Evolutionary conservation across 129 eudicot genomes (phyloP), one percentile per base, ranked within the genome.

Genomic region (Flaveria brownii): DNA sequence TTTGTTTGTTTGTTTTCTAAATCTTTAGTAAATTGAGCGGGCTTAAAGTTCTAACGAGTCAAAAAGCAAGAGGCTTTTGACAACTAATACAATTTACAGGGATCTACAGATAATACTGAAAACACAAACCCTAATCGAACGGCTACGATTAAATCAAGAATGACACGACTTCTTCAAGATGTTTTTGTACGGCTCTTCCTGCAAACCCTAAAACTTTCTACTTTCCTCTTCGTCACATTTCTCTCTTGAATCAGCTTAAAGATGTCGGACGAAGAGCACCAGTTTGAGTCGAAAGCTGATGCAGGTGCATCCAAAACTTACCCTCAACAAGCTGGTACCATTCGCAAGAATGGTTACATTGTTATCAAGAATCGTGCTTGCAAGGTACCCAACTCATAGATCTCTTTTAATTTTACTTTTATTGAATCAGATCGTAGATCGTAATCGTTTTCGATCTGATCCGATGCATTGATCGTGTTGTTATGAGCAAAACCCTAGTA

Each of bases 311-410:
- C 86, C 15, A 82, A 85, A 62, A 85, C 89, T 10, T 82, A 52
- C 59, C 89, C 89, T 12, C 89, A 85, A 30, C 89, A 79, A 54
- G 89, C 86, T 17, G 89, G 86, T 17, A 82, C 89, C 46, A 85
- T 85, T 9, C 86, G 89, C 45, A 85, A 85, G 74, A 68, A 57
- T 39, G 89, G 84, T 4, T 77, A 85, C 56, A 78, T 85, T 6
- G 84, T 82, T 25, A 85, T 85, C 82, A 85, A 85, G 67, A 73
- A 62, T 47, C 81, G 89, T 45, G 82, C 86, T 61, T 85, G 89
- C 80, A 85, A 85, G 88, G 86, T 85, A 68, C 51, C 39, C 54
- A 14, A 41, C 45, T 9, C 17, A 14, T n/a, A 46, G 45, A 56
- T 26, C 68, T 71, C 0, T 51, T 23, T 13, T 74, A 39, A 28